phyloP scores from a whole-genome alignment of 345 rosid genomes.

The Camelina hispida region DNA sequence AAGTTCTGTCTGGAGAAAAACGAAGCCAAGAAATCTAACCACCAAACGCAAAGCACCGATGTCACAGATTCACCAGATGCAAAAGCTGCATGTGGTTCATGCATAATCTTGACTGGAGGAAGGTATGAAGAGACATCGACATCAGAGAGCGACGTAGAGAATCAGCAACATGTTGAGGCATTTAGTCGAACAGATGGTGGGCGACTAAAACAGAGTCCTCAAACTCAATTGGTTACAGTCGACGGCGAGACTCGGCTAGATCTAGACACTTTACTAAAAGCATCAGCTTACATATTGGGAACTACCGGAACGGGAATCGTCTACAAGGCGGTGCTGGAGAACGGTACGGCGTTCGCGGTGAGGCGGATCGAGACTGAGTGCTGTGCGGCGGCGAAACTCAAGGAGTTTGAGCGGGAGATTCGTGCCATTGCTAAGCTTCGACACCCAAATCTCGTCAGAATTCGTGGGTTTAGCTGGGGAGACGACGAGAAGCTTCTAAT shows the following conservation, averaged over 20 bases:
- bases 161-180: constrained; percentile 26
- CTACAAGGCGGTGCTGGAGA: constrained; percentile 80
- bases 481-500: constrained; percentile 84
- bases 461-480: constrained; percentile 90
- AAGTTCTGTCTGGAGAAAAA: constrained; percentile 43
- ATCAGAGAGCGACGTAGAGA: constrained; percentile 67
- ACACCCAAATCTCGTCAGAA: constrained; percentile 74
- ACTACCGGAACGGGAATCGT: constrained; percentile 68
- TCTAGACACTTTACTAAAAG: constrained; percentile 71
- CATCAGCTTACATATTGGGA: constrained; percentile 85
- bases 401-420: constrained; percentile 78
- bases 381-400: constrained; percentile 51
- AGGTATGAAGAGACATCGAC: constrained; percentile 47
- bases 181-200: constrained; percentile 25
- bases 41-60: constrained; percentile 32
- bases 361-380: constrained; percentile 79
- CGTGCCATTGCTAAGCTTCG: constrained; percentile 63
- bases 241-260: constrained; percentile 78
- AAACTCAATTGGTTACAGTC: constrained; percentile 61
- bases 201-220: constrained; percentile 37
- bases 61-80: constrained; percentile 39
- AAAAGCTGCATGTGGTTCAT: constrained; percentile 59
- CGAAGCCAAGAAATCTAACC: constrained; percentile 29
- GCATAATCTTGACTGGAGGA: constrained; percentile 54
- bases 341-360: constrained; percentile 76